These are phyloP conservation scores for Tetratostichococcus sp. DNA, from an alignment of 139 green algal species.

Conservation along the genomic window DNA sequence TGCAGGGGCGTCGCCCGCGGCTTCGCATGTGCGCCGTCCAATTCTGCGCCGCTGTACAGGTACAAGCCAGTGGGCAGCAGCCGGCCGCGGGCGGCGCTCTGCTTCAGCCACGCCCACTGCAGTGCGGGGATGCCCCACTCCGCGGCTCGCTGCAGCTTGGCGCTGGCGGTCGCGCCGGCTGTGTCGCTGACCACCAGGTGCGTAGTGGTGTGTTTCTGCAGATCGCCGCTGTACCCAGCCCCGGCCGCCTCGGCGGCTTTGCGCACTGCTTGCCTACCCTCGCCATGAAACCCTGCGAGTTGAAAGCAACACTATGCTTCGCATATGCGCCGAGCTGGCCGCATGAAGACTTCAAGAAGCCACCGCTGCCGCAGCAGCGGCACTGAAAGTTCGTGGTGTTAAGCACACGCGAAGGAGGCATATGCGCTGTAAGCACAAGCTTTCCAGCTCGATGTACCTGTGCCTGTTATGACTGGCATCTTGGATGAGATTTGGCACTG, in stretches of 20 bases:
- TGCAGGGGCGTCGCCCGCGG: not conserved
- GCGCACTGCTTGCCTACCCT: not conserved
- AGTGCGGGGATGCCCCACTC: constrained; percentile 23
- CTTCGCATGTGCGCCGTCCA: not conserved
- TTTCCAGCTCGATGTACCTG: too few species aligned
- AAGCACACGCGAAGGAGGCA: too few species aligned
- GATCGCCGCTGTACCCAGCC: constrained; percentile 15
- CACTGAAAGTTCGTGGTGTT: too few species aligned
- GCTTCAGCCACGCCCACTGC: constrained; percentile 19
- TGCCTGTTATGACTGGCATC: not conserved
- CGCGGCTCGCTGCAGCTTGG: not conserved
- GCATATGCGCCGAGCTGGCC: too few species aligned
- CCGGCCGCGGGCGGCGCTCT: not conserved
- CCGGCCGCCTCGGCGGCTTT: not conserved
- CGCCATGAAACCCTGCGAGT: not conserved
- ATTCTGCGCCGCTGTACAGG: not conserved
- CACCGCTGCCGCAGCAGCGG: too few species aligned
- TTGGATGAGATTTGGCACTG: too few species aligned
- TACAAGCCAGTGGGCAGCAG: not conserved
- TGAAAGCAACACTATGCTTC: not conserved
- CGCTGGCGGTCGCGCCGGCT: not conserved
- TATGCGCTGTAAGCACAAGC: too few species aligned
- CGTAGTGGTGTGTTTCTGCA: constrained; percentile 8
- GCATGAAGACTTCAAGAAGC: too few species aligned
- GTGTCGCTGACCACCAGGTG: constrained; percentile 15